Conservation (phyloP, 225 moss, liverwort and hornwort species). For the Climacium dendroides region DNA sequence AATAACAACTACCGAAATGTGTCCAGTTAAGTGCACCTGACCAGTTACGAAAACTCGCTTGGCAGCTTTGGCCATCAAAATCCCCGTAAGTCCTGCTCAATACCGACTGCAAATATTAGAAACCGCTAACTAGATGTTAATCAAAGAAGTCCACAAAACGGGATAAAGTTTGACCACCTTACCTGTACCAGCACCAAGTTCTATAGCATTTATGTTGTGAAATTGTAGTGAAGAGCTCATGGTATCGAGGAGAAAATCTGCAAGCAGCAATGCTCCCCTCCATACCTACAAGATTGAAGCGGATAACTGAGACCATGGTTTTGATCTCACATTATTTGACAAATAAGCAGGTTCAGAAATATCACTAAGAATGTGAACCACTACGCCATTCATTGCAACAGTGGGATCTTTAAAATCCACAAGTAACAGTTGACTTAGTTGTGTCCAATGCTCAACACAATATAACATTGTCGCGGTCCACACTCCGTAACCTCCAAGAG, state of each 20-base stretch:
- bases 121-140: background rate
- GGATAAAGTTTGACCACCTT: background rate
- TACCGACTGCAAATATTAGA: background rate
- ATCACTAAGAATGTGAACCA: background rate
- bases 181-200: constrained; percentile 77
- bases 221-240: constrained; percentile 27
- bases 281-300: constrained; percentile 31
- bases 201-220: constrained; percentile 36
- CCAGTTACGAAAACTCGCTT: constrained; percentile 65
- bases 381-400: background rate
- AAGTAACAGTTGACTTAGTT: background rate
- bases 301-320: background rate
- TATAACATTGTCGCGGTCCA: background rate
- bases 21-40: constrained; percentile 10
- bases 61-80: constrained; percentile 61
- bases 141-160: background rate
- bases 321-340: background rate
- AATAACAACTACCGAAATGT: background rate
- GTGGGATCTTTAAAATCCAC: background rate
- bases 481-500: background rate
- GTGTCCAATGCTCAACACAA: background rate
- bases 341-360: background rate
- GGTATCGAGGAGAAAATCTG: constrained; percentile 57
- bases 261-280: constrained; percentile 58
- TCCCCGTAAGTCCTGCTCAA: constrained; percentile 48